Evolutionary conservation across 2,329 filamentous ascomycete genomes (phyloP), one percentile per base, ranked within the genome.

Genomic region (Emmonsiellopsis sp.): DNA sequence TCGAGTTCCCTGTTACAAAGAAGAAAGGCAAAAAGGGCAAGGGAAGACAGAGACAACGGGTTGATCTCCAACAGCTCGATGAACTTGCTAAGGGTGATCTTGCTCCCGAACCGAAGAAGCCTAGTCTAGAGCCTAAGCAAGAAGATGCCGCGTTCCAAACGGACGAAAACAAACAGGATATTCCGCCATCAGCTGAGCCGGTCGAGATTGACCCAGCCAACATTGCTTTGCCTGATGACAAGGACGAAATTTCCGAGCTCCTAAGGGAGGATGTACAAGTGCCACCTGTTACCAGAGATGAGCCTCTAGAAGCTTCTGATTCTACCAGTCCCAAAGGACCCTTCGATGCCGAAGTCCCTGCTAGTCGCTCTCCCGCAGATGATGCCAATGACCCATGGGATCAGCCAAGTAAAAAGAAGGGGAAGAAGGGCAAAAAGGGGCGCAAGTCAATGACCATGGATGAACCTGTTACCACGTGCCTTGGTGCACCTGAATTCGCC

Each of bases 361-460:
- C 35, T 9, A 42, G 47, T 43, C 53, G 53, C 32, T 13, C 49
- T 8, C 53, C 31, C 15, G 9, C 56, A 32, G 60, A 60, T 52
- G 50, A 59, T 16, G 8, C 38, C n/a, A 43, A 49, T 5, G 48
- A 46, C 30, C 20, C 30, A 16, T 30, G 34, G 30, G 60, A 56
- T 30, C 55, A 55, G 5, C 54, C 55, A n/a, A 30, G 59, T 50
- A 30, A 41, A 37, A 62, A 59, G 54, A 62, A 62, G 50, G 55
- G 55, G 20, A 61, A 62, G 49, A 62, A 59, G 38, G 58, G 54
- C n/a, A 62, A 61, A 54, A 65, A 59, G 35, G 44, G 34, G 4
- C n/a, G 30, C 20, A 62, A 50, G 31, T n/a, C 26, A 3, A 42
- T 10, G 38, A 10, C 47, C 8, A 30, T 26, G 31, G 31, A 40